These are phyloP conservation scores for Stachybotrys chlorohalonatus DNA, from an alignment of 2,329 filamentous ascomycete species.

Conservation along the genomic window DNA sequence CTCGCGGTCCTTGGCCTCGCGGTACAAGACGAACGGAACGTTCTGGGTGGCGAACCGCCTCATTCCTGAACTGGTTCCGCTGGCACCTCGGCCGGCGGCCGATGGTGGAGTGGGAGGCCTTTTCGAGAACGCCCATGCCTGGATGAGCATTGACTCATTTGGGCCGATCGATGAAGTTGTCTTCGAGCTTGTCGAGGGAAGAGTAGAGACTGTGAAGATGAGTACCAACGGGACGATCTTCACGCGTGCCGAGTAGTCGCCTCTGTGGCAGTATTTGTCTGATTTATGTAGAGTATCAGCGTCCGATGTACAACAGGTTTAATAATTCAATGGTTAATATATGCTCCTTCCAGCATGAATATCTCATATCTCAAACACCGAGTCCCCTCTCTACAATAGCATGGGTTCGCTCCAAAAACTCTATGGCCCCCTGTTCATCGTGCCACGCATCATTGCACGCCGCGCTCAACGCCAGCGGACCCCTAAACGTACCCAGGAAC, in stretches of 20 bases:
- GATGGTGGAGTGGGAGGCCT: constrained; percentile 7
- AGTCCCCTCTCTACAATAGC: constrained; percentile 3
- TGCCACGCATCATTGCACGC: constrained; percentile 36
- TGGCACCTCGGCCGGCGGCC: constrained; percentile 1
- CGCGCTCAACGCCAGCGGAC: constrained; percentile 24
- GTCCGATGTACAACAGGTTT: too few species aligned
- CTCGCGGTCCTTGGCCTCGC: constrained; percentile 4
- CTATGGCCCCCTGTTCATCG: constrained; percentile 6
- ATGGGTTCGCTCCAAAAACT: constrained; percentile 13
- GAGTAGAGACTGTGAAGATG: not conserved
- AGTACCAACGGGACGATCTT: not conserved
- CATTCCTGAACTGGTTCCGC: not conserved
- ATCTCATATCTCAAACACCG: not conserved
- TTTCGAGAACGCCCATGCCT: constrained; percentile 5
- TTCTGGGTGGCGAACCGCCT: constrained; percentile 3
- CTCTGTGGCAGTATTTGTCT: too few species aligned
- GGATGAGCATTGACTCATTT: constrained; percentile 3
- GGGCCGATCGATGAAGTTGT: constrained; percentile 5
- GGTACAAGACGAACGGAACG: constrained; percentile 3
- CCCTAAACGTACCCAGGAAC: constrained; percentile 29
- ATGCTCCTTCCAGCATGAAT: not conserved
- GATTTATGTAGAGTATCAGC: too few species aligned
- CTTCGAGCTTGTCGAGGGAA: constrained; percentile 5
- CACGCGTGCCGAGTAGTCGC: not conserved
- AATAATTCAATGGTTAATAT: too few species aligned